Percentiles rank a stretch among this genome's conserved stretches.
These are phyloP conservation scores for Cornus suecica DNA, from an alignment of 148 eudicot species.

Conservation along the genomic window DNA sequence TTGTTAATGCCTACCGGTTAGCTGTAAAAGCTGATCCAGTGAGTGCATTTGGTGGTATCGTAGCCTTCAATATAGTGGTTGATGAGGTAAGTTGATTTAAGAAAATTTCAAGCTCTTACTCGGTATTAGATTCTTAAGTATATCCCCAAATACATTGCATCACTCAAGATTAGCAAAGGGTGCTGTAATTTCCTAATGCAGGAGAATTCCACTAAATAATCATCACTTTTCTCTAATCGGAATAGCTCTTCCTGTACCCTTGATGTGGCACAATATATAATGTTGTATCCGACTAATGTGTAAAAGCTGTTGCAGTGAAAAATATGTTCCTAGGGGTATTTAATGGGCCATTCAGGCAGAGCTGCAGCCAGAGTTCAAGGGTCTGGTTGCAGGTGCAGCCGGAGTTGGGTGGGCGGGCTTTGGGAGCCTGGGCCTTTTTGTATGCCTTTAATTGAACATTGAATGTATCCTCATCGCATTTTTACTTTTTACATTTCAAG, in stretches of 20 bases:
- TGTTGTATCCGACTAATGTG: neutral
- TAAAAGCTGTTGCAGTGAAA: neutral
- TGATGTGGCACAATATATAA: neutral
- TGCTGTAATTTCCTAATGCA: neutral
- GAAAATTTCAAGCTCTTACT: neutral
- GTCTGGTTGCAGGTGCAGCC: no score
- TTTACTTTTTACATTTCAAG: slow-evolving; percentile 27
- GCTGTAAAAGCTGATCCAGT: slow-evolving; percentile 97
- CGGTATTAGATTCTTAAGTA: no score
- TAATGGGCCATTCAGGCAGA: no score
- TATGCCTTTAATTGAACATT: no score
- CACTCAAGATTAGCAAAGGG: neutral
- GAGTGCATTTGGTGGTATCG: slow-evolving; percentile 98
- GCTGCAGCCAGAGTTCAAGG: no score
- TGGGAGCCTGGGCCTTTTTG: no score
- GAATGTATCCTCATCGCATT: neutral
- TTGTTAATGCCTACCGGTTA: slow-evolving; percentile 83
- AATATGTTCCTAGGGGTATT: no score
- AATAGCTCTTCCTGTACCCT: neutral
- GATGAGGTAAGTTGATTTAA: slow-evolving; percentile 60
- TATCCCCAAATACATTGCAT: neutral
- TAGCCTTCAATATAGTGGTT: slow-evolving; percentile 89
- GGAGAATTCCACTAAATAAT: neutral
- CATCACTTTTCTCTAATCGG: neutral
- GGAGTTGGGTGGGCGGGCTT: no score